phyloP scores from a whole-genome alignment of 352 stramenopile genomes.

The Plasmopara muralis region DNA sequence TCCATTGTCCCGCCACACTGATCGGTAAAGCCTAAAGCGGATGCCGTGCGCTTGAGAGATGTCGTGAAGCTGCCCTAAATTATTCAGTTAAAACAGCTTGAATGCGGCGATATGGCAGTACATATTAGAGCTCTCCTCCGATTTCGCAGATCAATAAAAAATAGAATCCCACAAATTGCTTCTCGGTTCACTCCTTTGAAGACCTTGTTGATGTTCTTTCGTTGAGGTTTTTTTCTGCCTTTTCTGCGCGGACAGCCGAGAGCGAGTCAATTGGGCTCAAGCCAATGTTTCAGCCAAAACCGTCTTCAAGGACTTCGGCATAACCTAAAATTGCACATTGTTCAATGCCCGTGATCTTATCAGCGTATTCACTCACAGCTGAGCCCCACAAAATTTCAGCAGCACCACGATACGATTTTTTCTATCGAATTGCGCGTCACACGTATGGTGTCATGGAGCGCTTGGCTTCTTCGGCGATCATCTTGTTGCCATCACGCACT shows the following conservation, averaged over 20 bases:
- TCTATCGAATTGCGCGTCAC: constrained; percentile 98
- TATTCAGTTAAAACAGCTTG: too few species aligned
- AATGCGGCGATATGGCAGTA: too few species aligned
- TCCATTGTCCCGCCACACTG: too few species aligned
- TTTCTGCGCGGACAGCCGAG: constrained; percentile 92
- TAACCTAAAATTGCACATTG: constrained; percentile 99
- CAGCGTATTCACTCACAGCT: constrained; percentile 85
- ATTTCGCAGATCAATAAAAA: too few species aligned
- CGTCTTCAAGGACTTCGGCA: constrained; percentile 97
- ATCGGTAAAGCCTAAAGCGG: too few species aligned
- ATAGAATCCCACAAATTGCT: too few species aligned
- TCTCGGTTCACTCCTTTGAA: too few species aligned
- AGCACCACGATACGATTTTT: constrained; percentile 99
- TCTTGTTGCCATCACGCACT: constrained; percentile 98
- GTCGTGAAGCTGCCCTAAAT: too few species aligned
- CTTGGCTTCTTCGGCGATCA: constrained; percentile 99
- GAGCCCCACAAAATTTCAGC: constrained; percentile 98
- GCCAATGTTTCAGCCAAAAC: constrained; percentile 97
- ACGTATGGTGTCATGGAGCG: constrained; percentile 99
- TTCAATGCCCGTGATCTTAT: constrained; percentile 78
- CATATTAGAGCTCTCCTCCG: too few species aligned
- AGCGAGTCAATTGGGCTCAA: constrained; percentile 97
- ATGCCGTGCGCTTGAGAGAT: too few species aligned
- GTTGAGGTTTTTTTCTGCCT: constrained; percentile 89
- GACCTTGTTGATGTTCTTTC: too few species aligned